Evolutionary conservation across 2,329 filamentous ascomycete species (phyloP).

Genomic region (Alternaria triticimaculans): DNA sequence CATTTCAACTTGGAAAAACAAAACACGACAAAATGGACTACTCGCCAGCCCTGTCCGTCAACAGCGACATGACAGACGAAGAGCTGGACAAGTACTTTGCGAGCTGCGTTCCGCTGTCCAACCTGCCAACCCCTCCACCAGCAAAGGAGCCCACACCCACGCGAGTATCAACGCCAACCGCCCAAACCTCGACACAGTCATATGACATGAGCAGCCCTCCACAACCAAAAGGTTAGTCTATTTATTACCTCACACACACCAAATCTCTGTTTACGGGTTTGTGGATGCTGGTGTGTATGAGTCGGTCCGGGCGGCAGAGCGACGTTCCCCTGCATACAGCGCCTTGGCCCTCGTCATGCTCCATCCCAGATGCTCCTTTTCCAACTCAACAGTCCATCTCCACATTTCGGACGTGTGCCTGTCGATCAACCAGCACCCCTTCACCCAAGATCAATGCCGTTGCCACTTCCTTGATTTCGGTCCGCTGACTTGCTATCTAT

Average conservation of each 20-base stretch:
- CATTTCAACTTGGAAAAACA: background rate
- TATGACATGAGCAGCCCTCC: slow-evolving; percentile 15
- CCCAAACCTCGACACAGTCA: slow-evolving; percentile 3
- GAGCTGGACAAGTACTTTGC: slow-evolving; percentile 50
- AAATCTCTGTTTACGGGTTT: slow-evolving; percentile 20
- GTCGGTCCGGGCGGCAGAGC: slow-evolving; percentile 20
- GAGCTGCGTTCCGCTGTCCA: slow-evolving; percentile 48
- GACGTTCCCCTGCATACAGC: slow-evolving; percentile 28
- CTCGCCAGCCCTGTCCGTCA: slow-evolving; percentile 35
- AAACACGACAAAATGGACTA: slow-evolving; percentile 27
- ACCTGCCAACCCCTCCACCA: slow-evolving; percentile 50
- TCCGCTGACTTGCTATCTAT: slow-evolving; percentile 30
- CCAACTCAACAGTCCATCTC: slow-evolving; percentile 9
- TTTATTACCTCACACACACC: slow-evolving; percentile 11
- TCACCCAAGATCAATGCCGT: background rate
- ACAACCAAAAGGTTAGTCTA: slow-evolving; percentile 40
- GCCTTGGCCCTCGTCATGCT: slow-evolving; percentile 21
- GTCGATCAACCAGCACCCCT: slow-evolving; percentile 28
- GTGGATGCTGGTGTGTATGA: slow-evolving; percentile 24
- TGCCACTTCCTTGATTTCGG: slow-evolving; percentile 14
- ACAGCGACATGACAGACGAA: slow-evolving; percentile 46
- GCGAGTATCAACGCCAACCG: slow-evolving; percentile 10
- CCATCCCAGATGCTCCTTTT: slow-evolving; percentile 9
- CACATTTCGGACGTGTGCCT: slow-evolving; percentile 21
- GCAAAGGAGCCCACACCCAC: slow-evolving; percentile 32